phyloP scores from a whole-genome alignment of 192 early-diverging fungal species.

The Spizellomyces sp. region DNA sequence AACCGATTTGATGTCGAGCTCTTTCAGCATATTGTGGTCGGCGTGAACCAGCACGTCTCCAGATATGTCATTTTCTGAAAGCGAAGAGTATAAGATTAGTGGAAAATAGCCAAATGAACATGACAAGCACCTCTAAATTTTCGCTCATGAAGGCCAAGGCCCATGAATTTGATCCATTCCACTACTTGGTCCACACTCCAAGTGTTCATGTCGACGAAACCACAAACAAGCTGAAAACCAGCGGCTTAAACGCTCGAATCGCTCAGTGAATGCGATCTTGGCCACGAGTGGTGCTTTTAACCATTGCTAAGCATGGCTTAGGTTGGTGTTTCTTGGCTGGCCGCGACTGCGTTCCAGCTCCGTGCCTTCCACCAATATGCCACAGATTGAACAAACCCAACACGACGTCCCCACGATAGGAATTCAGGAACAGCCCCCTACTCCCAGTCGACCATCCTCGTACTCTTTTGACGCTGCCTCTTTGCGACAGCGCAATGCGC shows the following conservation, averaged over 20 bases:
- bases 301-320: no score
- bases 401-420: no score
- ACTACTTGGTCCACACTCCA: constrained; percentile 26
- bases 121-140: constrained; percentile 11
- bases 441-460: neutral
- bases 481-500: constrained; percentile 8
- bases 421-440: no score
- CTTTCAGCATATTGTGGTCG: constrained; percentile 89
- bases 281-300: no score
- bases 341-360: no score
- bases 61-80: constrained; percentile 80
- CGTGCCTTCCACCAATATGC: no score
- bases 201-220: constrained; percentile 9
- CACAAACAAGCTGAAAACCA: no score
- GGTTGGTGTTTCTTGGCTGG: no score
- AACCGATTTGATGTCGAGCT: constrained; percentile 80
- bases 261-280: no score
- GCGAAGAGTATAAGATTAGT: neutral
- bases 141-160: constrained; percentile 16
- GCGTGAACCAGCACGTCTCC: constrained; percentile 87
- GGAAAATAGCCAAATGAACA: neutral
- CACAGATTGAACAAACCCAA: no score
- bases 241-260: no score
- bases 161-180: constrained; percentile 16
- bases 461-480: constrained; percentile 11